Evolutionary conservation across 2,329 filamentous ascomycete species (phyloP), one percentile per base, ranked within the genome.

Genomic region (Botrytis aclada): DNA sequence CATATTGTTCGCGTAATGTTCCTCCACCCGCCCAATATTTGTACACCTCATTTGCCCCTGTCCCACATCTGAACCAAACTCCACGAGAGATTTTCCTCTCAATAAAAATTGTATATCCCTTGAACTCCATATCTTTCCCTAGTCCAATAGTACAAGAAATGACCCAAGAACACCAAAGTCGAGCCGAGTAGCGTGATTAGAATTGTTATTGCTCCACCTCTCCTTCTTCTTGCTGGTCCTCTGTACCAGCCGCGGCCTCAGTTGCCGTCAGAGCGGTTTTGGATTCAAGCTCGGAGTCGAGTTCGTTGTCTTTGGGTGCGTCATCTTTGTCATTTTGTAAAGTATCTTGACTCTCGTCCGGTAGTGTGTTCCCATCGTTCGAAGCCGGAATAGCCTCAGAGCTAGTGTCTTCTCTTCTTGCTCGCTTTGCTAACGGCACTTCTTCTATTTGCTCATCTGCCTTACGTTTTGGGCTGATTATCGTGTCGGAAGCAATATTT

Each of bases 381-480:
- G 47, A 56, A 56, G 18, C 65, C 12, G 16, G 16, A 56, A 41
- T 5, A 41, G n/a, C 32, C 43, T 69, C 65, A 32, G 51, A 56
- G 10, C 34, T 32, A 56, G 34, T 56, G 1, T 60, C 29, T 43
- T 72, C 39, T 60, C 16, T 37, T 67, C 45, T 72, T 54, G 62
- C 62, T 67, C 61, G 56, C 20, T 72, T 72, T 25, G 62, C 45
- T 20, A 43, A 29, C 22, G 47, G 62, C 22, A 37, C 70, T 16
- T 72, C 70, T 45, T 51, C 69, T 45, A 25, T 60, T 32, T 67
- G 54, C 5, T 70, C 56, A n/a, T 72, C 71, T n/a, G 65, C 71
- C 45, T 72, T 72, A 34, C 71, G 65, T 45, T 72, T 72, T 34
- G 71, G 71, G 39, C 64, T 72, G 20, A 41, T 18, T 45, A 61